Evolutionary conservation across 208 protist species (phyloP).

Genomic region (Strigomonas culicis): DNA sequence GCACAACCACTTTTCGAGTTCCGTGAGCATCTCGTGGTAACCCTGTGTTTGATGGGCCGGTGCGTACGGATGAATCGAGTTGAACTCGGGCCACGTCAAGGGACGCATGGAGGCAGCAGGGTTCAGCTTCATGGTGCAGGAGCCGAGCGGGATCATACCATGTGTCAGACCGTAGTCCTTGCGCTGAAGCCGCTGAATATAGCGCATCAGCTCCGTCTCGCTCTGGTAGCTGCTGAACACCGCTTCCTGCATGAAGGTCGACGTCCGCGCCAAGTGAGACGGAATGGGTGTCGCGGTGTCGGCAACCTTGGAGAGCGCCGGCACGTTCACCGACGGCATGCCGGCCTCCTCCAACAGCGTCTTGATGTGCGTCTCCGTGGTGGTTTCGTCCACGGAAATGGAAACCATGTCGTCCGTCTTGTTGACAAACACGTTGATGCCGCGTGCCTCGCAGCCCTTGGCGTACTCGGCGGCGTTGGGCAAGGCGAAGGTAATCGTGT

Average conservation of each 20-base stretch:
- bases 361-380: constrained; percentile 72
- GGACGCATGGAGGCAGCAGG: constrained; percentile 94
- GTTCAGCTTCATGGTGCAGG: constrained; percentile 99
- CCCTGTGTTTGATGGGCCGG: constrained; percentile 89
- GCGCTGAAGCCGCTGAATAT: constrained; percentile 93
- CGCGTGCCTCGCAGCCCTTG: constrained; percentile 56
- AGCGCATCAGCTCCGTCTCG: constrained; percentile 96
- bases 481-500: constrained; percentile 82
- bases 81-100: constrained; percentile 94
- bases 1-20: constrained; percentile 84
- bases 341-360: constrained; percentile 73
- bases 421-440: constrained; percentile 92
- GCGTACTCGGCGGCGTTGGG: constrained; percentile 52
- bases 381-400: constrained; percentile 95
- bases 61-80: constrained; percentile 94
- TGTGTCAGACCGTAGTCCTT: constrained; percentile 94
- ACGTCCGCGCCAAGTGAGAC: constrained; percentile 52
- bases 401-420: constrained; percentile 46
- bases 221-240: constrained; percentile 96
- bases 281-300: constrained; percentile 41
- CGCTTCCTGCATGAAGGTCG: constrained; percentile 86
- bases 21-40: constrained; percentile 71
- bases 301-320: constrained; percentile 37
- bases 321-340: constrained; percentile 46
- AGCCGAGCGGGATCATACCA: constrained; percentile 97